Evolutionary conservation across 768 basidiomycete species (phyloP).

Genomic region (Trametopsis cervina): DNA sequence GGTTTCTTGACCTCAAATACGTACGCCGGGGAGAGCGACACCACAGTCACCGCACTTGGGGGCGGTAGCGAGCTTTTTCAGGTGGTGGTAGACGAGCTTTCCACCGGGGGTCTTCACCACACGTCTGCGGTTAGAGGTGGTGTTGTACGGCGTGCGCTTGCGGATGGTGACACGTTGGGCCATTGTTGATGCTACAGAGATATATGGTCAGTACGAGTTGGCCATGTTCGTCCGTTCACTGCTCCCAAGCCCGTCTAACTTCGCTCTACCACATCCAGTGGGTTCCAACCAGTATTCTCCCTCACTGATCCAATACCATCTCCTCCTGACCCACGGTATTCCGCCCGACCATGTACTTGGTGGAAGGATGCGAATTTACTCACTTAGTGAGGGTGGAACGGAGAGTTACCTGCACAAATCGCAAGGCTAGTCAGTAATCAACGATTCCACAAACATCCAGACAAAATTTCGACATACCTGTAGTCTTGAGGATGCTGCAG

Average conservation of each 20-base stretch:
- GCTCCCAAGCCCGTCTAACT: neutral
- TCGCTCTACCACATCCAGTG: neutral
- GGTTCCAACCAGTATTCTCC: too few species aligned
- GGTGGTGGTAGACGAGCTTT: slow-evolving; percentile 94
- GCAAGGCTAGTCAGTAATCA: neutral
- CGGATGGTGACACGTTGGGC: slow-evolving; percentile 99
- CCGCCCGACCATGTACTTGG: too few species aligned
- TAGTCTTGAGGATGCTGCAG: slow-evolving; percentile 28
- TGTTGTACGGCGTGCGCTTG: slow-evolving; percentile 98
- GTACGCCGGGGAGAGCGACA: slow-evolving; percentile 85
- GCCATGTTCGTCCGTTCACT: slow-evolving; percentile 6
- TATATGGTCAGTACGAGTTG: slow-evolving; percentile 14
- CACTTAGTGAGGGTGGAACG: slow-evolving; percentile 18
- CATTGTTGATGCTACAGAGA: slow-evolving; percentile 43
- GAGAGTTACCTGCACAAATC: slow-evolving; percentile 13
- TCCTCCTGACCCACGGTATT: too few species aligned
- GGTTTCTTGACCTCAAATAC: slow-evolving; percentile 25
- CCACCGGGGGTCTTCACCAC: slow-evolving; percentile 98
- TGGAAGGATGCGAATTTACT: slow-evolving; percentile 11
- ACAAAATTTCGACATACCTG: slow-evolving; percentile 23
- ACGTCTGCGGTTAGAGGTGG: slow-evolving; percentile 90
- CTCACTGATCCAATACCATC: too few species aligned
- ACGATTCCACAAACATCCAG: neutral
- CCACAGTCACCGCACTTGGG: slow-evolving; percentile 99
- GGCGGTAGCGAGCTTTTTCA: slow-evolving; percentile 87